Evolutionary conservation across 345 rosid genomes (phyloP).

Genomic region (Aquilaria sinensis): DNA sequence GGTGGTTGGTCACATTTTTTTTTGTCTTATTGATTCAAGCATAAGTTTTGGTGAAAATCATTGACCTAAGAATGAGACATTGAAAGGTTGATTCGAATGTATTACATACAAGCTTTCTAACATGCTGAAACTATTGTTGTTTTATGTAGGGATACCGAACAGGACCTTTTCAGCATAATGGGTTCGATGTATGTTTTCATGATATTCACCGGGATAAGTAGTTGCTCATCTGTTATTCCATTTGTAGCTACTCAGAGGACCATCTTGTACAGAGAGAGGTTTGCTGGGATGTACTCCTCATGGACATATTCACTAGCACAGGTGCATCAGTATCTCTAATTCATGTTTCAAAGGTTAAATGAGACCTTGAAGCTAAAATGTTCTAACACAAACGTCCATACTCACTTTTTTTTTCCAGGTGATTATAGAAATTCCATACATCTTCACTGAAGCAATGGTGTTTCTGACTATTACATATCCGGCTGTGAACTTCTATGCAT

Average conservation of each 20-base stretch:
- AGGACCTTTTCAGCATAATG: constrained; percentile 41
- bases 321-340: constrained; percentile 22
- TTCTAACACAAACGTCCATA: not conserved
- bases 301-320: constrained; percentile 58
- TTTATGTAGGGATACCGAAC: constrained; percentile 35
- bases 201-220: constrained; percentile 30
- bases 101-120: not conserved
- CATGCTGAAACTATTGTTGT: not conserved
- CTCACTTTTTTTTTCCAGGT: constrained; percentile 19
- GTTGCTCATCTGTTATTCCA: constrained; percentile 38
- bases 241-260: constrained; percentile 35
- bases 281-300: constrained; percentile 54
- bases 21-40: too few relatives aligned
- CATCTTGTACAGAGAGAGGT: constrained; percentile 53
- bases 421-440: constrained; percentile 37
- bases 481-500: constrained; percentile 25
- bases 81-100: not conserved
- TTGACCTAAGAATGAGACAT: not conserved
- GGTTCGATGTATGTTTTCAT: constrained; percentile 39
- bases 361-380: not conserved
- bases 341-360: not conserved
- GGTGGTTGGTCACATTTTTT: too few relatives aligned
- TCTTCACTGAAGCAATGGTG: constrained; percentile 28
- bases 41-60: not conserved
- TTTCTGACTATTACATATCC: constrained; percentile 35